Evolutionary conservation across 2,329 filamentous ascomycete species (phyloP), one percentile per base, ranked within the genome.

Genomic region (Ascochyta clinopodiicola): DNA sequence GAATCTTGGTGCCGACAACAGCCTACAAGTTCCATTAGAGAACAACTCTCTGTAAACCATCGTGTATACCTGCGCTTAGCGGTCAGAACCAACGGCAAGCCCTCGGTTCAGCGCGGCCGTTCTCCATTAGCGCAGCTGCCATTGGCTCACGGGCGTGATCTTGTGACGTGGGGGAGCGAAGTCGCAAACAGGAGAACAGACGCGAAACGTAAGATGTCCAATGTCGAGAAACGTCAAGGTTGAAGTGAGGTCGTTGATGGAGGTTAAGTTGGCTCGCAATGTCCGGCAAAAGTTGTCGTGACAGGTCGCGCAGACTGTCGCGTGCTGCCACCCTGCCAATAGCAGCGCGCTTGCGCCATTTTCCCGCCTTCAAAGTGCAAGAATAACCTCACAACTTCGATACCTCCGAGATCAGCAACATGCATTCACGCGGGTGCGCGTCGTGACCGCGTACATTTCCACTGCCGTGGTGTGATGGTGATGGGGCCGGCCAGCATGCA

Each of bases 21-120:
- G 70, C 68, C 70, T 63, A 37, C 53, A 53, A 42, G 58, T 68
- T 60, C 65, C 44, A 56, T 61, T 67, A 69, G 61, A 47, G 55
- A 45, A 56, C 27, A 39, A 27, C n/a, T 43, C 44, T 57, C 59
- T 51, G 59, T 57, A 57, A 56, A 56, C 29, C 42, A 47, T 56
- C 64, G 62, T 45, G 43, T 62, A 38, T 40, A 63, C 59, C 52
- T 69, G 64, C 54, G 37, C 47, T 59, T 69, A 61, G 50, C 34
- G 55, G 39, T 36, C 57, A 42, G 29, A 42, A 25, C 34, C 8
- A 58, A 43, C 40, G 51, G 42, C 22, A 57, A 24, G 40, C 56
- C 53, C 57, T 67, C 64, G 66, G 66, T 56, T 68, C 48, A 45
- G 57, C 27, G 59, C 64, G 64, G 66, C 55, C 42, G 62, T 56